Percentiles rank a stretch among this genome's conserved stretches.
These are phyloP conservation scores for Apiosordaria backusii DNA, from an alignment of 495 filamentous ascomycete genomes.

Conservation along the genomic window DNA sequence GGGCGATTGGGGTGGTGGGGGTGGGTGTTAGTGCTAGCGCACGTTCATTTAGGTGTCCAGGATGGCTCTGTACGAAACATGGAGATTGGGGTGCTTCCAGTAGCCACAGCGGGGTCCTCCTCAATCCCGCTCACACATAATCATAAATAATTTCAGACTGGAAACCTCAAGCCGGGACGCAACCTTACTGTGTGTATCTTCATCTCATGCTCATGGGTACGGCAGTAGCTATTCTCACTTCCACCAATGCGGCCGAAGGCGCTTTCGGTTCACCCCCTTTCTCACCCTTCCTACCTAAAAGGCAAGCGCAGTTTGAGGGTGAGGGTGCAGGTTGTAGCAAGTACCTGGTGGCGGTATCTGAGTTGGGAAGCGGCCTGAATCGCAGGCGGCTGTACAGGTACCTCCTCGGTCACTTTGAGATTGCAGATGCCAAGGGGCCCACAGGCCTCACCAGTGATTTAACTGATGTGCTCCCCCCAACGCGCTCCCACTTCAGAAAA, in stretches of 20 bases:
- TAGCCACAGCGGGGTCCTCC: not conserved
- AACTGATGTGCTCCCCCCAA: not conserved
- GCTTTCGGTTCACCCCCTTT: not conserved
- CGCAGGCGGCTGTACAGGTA: conserved; percentile 12
- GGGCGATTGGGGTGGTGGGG: conserved; percentile 10
- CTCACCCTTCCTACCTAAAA: not conserved
- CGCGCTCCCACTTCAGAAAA: not conserved
- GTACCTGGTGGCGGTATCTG: conserved; percentile 20
- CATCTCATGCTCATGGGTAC: too few relatives aligned
- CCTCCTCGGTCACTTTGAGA: conserved; percentile 8
- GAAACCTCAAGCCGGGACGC: not conserved
- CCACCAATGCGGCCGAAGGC: not conserved
- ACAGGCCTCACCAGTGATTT: conserved; percentile 13
- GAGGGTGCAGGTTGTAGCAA: not conserved
- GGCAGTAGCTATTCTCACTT: not conserved
- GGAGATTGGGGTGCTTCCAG: not conserved
- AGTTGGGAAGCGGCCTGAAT: conserved; percentile 27
- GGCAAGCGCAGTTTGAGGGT: not conserved
- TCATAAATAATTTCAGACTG: not conserved
- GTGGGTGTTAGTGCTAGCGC: conserved; percentile 6
- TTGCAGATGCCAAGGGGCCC: conserved; percentile 24
- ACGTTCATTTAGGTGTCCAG: not conserved
- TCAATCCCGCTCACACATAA: not conserved
- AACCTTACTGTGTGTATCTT: not conserved
- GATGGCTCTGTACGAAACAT: not conserved